phyloP scores from a whole-genome alignment of 202 grass and related monocot species.

The Zoysia matrella region DNA sequence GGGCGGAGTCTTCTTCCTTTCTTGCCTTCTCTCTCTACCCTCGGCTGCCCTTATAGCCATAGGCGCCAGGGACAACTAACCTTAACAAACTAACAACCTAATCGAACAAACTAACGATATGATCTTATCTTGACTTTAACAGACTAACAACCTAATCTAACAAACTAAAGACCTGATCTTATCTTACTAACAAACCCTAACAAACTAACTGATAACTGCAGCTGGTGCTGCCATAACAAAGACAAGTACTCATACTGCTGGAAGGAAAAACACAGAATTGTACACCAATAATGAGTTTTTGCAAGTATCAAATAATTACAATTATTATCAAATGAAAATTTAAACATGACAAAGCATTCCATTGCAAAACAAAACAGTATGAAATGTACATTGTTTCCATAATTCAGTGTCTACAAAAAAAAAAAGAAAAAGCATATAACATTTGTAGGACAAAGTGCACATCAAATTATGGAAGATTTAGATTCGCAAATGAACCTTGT shows the following conservation, averaged over 20 bases:
- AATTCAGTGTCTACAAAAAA: conserved; percentile 11
- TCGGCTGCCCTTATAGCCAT: no score
- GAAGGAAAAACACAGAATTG: neutral
- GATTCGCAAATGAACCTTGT: conserved; percentile 11
- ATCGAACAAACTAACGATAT: no score
- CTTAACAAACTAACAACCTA: no score
- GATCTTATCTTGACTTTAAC: no score
- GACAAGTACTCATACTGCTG: neutral
- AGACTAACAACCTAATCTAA: no score
- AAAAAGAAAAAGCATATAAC: neutral
- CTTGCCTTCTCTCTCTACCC: no score
- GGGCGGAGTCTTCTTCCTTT: no score
- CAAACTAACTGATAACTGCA: no score
- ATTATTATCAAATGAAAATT: conserved; percentile 14
- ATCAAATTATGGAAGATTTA: conserved; percentile 4
- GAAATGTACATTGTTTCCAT: conserved; percentile 11
- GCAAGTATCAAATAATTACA: conserved; percentile 15
- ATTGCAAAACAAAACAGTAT: conserved; percentile 1
- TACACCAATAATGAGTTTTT: conserved; percentile 10
- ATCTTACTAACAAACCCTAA: no score
- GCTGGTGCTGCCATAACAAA: neutral
- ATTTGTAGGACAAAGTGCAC: neutral
- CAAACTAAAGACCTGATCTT: no score
- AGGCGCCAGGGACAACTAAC: no score
- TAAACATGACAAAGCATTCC: neutral